Evolutionary conservation across 2,329 filamentous ascomycete genomes (phyloP).

Genomic region (Xylariaceae sp.): DNA sequence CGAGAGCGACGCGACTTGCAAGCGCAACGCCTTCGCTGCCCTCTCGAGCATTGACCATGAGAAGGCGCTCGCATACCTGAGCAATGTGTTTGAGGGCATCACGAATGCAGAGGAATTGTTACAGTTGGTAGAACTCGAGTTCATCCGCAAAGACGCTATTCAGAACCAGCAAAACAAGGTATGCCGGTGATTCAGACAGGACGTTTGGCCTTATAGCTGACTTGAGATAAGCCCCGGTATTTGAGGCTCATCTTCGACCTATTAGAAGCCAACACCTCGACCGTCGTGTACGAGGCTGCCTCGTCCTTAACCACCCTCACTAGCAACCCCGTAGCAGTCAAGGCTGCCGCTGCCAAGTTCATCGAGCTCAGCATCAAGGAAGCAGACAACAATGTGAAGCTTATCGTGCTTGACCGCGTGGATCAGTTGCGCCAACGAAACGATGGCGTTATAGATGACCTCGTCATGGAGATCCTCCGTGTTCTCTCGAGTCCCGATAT

Average conservation of each 20-base stretch:
- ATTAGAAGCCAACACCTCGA: conserved; percentile 85
- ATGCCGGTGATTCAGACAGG: conserved; percentile 22
- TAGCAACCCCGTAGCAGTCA: conserved; percentile 94
- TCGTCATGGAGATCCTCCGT: conserved; percentile 94
- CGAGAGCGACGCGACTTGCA: conserved; percentile 92
- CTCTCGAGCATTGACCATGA: conserved; percentile 89
- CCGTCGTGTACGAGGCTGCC: conserved; percentile 94
- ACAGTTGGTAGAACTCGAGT: conserved; percentile 90
- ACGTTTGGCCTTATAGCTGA: not conserved
- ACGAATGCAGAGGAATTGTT: conserved; percentile 91
- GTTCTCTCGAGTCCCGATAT: conserved; percentile 94
- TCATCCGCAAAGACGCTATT: conserved; percentile 95
- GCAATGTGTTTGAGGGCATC: conserved; percentile 84
- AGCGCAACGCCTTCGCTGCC: conserved; percentile 93
- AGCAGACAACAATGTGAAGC: conserved; percentile 97
- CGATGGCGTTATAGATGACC: conserved; percentile 83
- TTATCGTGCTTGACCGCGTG: conserved; percentile 93
- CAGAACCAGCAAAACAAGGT: conserved; percentile 93
- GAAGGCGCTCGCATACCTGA: conserved; percentile 82
- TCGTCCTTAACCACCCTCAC: conserved; percentile 91
- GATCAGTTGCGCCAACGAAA: conserved; percentile 82
- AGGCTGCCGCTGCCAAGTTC: conserved; percentile 91
- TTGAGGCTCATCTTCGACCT: conserved; percentile 93
- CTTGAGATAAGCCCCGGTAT: conserved; percentile 65
- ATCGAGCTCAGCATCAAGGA: conserved; percentile 97